phyloP scores from a whole-genome alignment of 805 yeast species.

The Brettanomyces naardenensis region DNA sequence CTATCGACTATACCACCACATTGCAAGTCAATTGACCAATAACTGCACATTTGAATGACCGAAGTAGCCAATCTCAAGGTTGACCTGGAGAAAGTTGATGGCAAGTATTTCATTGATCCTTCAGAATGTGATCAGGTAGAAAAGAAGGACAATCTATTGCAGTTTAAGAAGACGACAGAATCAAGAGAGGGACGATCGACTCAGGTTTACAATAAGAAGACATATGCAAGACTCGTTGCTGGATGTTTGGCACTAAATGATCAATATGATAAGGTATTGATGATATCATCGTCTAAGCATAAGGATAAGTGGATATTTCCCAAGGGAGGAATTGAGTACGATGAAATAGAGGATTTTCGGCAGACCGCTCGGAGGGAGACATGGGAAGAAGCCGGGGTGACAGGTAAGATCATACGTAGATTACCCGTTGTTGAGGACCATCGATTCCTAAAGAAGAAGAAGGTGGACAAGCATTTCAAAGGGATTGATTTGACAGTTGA shows the following conservation, averaged over 20 bases:
- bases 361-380: conserved; percentile 76
- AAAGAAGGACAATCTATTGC: conserved; percentile 4
- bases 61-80: conserved; percentile 2
- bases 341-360: conserved; percentile 46
- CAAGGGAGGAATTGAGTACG: conserved; percentile 90
- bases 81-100: conserved; percentile 2
- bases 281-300: conserved; percentile 70
- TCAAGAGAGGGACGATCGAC: conserved; percentile 51
- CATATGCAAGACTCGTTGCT: conserved; percentile 85
- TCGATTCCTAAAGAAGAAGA: conserved; percentile 18
- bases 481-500: conserved; percentile 17
- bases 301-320: conserved; percentile 80
- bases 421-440: conserved; percentile 64
- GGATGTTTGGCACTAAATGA: conserved; percentile 75
- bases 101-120: conserved; percentile 5
- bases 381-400: conserved; percentile 97
- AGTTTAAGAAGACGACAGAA: conserved; percentile 21
- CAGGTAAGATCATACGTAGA: conserved; percentile 47
- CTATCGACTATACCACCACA: no score
- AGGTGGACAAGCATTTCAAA: conserved; percentile 11
- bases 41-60: no score
- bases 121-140: conserved; percentile 11
- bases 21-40: no score
- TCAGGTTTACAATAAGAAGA: conserved; percentile 47
- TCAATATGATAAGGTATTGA: conserved; percentile 53